Percentiles rank a stretch among this genome's conserved stretches.
Evolutionary conservation across 176 grass and related monocot genomes (phyloP).

Genomic region (Eragrostis curvula): DNA sequence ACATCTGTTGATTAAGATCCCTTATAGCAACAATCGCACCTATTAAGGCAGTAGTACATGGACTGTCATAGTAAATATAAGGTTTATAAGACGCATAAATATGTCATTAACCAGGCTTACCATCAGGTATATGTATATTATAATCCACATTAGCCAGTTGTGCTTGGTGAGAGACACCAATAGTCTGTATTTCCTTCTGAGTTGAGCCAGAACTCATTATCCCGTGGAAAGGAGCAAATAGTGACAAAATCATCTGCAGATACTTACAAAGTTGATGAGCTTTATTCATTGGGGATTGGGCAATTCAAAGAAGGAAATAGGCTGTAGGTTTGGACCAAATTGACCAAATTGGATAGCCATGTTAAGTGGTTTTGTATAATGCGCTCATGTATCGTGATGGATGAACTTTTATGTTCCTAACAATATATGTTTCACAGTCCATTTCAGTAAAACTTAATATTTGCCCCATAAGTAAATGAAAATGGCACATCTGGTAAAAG

Average conservation of each 20-base stretch:
- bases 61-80: slow-evolving; percentile 38
- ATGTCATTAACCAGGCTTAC: slow-evolving; percentile 51
- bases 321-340: slow-evolving; percentile 15
- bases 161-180: slow-evolving; percentile 40
- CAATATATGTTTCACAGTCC: background rate
- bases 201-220: slow-evolving; percentile 51
- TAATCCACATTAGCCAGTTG: slow-evolving; percentile 46
- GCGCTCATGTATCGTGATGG: background rate
- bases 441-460: slow-evolving; percentile 27
- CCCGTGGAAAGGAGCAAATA: slow-evolving; percentile 62
- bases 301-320: slow-evolving; percentile 18
- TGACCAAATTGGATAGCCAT: slow-evolving; percentile 26
- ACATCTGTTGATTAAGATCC: slow-evolving; percentile 86
- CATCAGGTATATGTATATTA: slow-evolving; percentile 77
- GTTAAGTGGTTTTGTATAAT: slow-evolving; percentile 1
- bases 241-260: slow-evolving; percentile 65
- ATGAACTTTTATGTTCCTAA: slow-evolving; percentile 10
- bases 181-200: slow-evolving; percentile 44
- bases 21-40: slow-evolving; percentile 79
- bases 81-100: slow-evolving; percentile 9
- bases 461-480: slow-evolving; percentile 31
- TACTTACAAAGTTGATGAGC: slow-evolving; percentile 6
- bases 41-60: slow-evolving; percentile 43
- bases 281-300: background rate
- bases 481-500: slow-evolving; percentile 10